These are phyloP conservation scores for Pulveroboletus sp. DNA, from an alignment of 768 basidiomycete genomes.

Conservation along the genomic window DNA sequence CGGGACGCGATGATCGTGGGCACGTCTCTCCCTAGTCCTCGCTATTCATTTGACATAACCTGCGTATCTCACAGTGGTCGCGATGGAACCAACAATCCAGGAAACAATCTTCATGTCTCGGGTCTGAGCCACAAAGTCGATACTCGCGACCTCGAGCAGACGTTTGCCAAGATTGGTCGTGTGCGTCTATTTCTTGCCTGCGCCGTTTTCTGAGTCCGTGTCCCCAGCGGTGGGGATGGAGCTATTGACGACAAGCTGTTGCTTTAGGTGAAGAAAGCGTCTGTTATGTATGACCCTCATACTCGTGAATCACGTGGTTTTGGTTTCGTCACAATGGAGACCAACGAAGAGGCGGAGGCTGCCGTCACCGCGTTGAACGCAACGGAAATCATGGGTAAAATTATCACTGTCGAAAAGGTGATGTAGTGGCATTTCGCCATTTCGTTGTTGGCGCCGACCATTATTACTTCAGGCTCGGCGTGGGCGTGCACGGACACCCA, in stretches of 20 bases:
- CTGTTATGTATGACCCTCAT: slow-evolving; percentile 69
- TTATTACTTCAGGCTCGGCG: slow-evolving; percentile 63
- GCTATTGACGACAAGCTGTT: slow-evolving; percentile 2
- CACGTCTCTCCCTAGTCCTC: slow-evolving; percentile 31
- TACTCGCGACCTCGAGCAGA: slow-evolving; percentile 81
- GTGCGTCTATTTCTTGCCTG: slow-evolving; percentile 38
- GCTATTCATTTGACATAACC: neutral
- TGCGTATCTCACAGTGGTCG: slow-evolving; percentile 10
- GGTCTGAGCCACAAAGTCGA: slow-evolving; percentile 60
- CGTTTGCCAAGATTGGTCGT: slow-evolving; percentile 84
- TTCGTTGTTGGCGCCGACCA: slow-evolving; percentile 1
- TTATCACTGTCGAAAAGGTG: slow-evolving; percentile 86
- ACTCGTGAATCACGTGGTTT: slow-evolving; percentile 71
- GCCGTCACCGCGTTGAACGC: slow-evolving; percentile 80
- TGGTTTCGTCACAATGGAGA: slow-evolving; percentile 88
- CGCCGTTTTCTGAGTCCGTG: neutral
- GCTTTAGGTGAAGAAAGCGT: slow-evolving; percentile 53
- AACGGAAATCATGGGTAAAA: slow-evolving; percentile 84
- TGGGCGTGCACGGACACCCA: slow-evolving; percentile 86
- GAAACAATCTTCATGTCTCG: slow-evolving; percentile 64
- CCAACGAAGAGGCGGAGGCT: slow-evolving; percentile 84
- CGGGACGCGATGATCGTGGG: slow-evolving; percentile 55
- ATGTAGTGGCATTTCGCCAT: neutral
- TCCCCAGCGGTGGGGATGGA: neutral
- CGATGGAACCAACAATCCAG: slow-evolving; percentile 46